A percentile compares a stretch with the other conserved stretches of the same genome.
phyloP scores from a whole-genome alignment of 768 basidiomycete species.

The Leccinum boreale region DNA sequence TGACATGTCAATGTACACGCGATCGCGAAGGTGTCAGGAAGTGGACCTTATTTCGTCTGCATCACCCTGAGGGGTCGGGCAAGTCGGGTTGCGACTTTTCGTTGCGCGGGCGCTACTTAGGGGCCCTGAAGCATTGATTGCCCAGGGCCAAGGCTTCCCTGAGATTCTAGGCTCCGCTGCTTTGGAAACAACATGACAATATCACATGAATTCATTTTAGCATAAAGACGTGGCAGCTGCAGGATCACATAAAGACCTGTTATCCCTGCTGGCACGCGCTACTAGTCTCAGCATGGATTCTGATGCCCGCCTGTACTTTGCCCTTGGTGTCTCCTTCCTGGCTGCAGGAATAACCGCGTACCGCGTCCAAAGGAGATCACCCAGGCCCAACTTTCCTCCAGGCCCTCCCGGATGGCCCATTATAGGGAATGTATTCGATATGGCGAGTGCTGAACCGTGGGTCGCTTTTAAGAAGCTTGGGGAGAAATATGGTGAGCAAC shows the following conservation, averaged over 20 bases:
- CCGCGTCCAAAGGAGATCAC: neutral
- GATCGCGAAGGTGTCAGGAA: too few relatives aligned
- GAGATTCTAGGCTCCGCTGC: neutral
- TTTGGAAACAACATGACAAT: neutral
- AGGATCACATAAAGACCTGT: neutral
- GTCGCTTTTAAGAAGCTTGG: neutral
- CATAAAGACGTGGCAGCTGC: neutral
- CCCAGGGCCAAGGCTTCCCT: too few relatives aligned
- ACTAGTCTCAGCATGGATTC: neutral
- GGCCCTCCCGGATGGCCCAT: constrained; percentile 6
- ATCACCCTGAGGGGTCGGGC: too few relatives aligned
- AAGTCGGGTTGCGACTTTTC: too few relatives aligned
- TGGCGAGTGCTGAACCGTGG: constrained; percentile 5
- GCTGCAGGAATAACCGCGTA: neutral
- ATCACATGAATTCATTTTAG: neutral
- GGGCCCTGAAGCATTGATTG: too few relatives aligned
- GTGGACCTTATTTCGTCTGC: too few relatives aligned
- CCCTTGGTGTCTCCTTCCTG: neutral
- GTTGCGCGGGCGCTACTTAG: too few relatives aligned
- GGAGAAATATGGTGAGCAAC: constrained; percentile 4
- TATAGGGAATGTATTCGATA: constrained; percentile 9
- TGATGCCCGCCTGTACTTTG: neutral
- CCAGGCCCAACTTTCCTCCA: neutral
- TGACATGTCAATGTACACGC: too few relatives aligned
- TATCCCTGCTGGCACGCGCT: neutral